phyloP scores from a whole-genome alignment of 2,329 filamentous ascomycete genomes.

The Penicillium concentricum region DNA sequence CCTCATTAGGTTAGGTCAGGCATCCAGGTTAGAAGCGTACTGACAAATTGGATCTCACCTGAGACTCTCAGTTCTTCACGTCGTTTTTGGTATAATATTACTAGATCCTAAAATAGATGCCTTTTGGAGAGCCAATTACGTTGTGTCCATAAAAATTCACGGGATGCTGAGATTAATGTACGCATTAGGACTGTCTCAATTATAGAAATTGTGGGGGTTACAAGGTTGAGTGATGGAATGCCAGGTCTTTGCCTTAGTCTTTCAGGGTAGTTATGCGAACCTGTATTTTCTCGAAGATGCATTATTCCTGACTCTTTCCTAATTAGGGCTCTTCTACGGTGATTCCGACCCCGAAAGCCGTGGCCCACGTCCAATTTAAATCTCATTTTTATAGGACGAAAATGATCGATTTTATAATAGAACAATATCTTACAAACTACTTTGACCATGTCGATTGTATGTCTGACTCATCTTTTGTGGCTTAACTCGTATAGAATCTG shows the following conservation, averaged over 20 bases:
- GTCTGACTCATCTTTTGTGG: background rate
- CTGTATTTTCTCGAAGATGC: too few relatives aligned
- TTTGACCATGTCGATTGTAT: background rate
- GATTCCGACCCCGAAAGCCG: too few relatives aligned
- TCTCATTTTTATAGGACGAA: background rate
- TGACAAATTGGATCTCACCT: background rate
- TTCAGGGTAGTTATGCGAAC: too few relatives aligned
- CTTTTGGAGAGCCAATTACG: background rate
- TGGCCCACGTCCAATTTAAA: background rate
- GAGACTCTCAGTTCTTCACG: background rate
- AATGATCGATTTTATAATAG: background rate
- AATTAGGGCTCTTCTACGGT: background rate
- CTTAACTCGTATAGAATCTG: background rate
- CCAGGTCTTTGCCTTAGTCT: background rate
- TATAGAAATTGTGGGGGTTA: background rate
- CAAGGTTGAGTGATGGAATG: background rate
- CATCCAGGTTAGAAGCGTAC: background rate
- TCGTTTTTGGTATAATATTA: too few relatives aligned
- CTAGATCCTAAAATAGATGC: background rate
- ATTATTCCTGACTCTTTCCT: background rate
- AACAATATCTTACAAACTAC: background rate
- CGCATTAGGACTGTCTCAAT: background rate
- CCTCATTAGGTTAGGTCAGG: background rate
- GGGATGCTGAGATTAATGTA: too few relatives aligned
- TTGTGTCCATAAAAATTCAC: too few relatives aligned